phyloP scores from a whole-genome alignment of 2,329 filamentous ascomycete genomes.

The Beauveria medogensis region DNA sequence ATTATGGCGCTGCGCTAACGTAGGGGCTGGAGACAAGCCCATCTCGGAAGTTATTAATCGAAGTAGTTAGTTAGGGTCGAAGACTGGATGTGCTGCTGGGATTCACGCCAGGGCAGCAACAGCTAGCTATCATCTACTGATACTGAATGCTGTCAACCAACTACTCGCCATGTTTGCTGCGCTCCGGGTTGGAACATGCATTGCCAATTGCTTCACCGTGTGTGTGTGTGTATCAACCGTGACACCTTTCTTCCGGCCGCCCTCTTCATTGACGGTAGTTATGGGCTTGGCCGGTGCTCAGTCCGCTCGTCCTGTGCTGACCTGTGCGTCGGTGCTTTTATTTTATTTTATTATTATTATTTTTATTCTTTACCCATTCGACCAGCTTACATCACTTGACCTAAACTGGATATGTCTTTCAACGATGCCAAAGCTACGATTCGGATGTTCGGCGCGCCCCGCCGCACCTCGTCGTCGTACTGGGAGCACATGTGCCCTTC shows the following conservation, averaged over 20 bases:
- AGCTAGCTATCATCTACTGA: too few species aligned
- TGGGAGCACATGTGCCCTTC: background rate
- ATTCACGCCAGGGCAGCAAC: background rate
- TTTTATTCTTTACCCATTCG: background rate
- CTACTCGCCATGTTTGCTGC: background rate
- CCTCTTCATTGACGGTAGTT: background rate
- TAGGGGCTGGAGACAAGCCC: constrained; percentile 4
- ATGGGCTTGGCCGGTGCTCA: background rate
- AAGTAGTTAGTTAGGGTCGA: background rate
- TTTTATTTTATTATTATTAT: too few species aligned
- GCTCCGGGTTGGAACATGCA: background rate
- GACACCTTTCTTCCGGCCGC: background rate
- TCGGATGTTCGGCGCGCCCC: background rate
- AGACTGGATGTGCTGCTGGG: constrained; percentile 1
- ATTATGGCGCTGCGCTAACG: constrained; percentile 1
- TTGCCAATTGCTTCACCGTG: too few species aligned
- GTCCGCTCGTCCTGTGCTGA: background rate
- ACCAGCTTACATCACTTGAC: background rate
- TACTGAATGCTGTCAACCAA: too few species aligned
- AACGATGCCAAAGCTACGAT: background rate
- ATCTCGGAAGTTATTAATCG: constrained; percentile 12
- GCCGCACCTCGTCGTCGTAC: background rate
- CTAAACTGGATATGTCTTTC: background rate
- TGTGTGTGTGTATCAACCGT: background rate
- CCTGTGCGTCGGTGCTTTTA: background rate